A percentile compares a stretch with the other conserved stretches of the same genome.
Evolutionary conservation across 2,329 filamentous ascomycete species (phyloP).

Genomic region (Fonsecaea pugnacius): DNA sequence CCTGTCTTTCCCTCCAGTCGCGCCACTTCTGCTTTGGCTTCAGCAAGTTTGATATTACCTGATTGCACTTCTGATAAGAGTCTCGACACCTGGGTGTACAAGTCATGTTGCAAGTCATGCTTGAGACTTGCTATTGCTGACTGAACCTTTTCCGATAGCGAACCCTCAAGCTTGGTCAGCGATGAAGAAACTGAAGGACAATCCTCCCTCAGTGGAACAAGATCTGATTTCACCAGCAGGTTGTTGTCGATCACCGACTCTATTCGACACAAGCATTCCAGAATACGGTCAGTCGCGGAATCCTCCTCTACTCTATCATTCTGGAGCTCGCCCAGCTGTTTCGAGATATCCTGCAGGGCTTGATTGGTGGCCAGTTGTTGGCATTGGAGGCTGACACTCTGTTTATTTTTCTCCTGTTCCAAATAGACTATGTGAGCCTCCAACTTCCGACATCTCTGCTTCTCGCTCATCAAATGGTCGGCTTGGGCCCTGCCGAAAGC

Average conservation of each 20-base stretch:
- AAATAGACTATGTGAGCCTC: conserved; percentile 28
- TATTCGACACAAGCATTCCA: conserved; percentile 5
- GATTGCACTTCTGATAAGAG: conserved; percentile 8
- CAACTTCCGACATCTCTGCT: conserved; percentile 26
- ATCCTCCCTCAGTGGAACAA: conserved; percentile 3
- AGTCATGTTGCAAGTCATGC: conserved; percentile 9
- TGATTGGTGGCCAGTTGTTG: conserved; percentile 9
- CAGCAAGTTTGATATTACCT: conserved; percentile 7
- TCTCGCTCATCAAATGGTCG: conserved; percentile 23
- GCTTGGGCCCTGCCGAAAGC: conserved; percentile 9
- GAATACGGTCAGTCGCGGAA: background rate
- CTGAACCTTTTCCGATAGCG: conserved; percentile 7
- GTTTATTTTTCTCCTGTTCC: conserved; percentile 22
- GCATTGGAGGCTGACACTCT: conserved; percentile 4
- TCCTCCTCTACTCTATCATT: background rate
- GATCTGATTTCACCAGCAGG: conserved; percentile 14
- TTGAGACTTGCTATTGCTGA: conserved; percentile 10
- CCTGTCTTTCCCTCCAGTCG: conserved; percentile 8
- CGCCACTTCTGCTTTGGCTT: conserved; percentile 13
- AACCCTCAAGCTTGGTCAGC: conserved; percentile 1
- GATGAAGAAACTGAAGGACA: background rate
- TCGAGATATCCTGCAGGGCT: conserved; percentile 7
- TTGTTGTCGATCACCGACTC: conserved; percentile 10
- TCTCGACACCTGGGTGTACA: conserved; percentile 1
- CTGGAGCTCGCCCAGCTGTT: conserved; percentile 1